phyloP scores from a whole-genome alignment of 495 filamentous ascomycete genomes.

The Gamarada debralockiae region DNA sequence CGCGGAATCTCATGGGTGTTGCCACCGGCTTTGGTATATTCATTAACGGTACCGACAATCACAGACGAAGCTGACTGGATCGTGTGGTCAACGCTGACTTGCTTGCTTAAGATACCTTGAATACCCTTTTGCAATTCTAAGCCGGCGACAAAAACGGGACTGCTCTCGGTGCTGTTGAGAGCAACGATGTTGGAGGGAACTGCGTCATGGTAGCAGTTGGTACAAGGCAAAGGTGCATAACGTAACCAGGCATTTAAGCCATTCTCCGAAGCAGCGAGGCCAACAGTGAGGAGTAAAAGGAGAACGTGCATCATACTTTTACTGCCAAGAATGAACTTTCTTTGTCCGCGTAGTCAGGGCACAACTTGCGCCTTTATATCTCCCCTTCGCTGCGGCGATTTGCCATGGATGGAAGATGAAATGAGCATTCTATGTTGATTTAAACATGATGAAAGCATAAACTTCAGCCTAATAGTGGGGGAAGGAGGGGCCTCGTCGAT shows the following conservation, averaged over 20 bases:
- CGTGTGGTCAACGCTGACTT: conserved; percentile 31
- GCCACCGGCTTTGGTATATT: conserved; percentile 41
- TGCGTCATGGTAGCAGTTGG: conserved; percentile 27
- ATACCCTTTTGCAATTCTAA: conserved; percentile 58
- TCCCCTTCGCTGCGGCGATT: no score
- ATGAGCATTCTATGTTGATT: no score
- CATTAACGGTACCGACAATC: conserved; percentile 53
- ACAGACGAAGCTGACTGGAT: conserved; percentile 33
- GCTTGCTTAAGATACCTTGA: conserved; percentile 45
- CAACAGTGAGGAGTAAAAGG: no score
- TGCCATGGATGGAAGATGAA: no score
- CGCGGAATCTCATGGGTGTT: conserved; percentile 30
- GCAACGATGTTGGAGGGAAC: conserved; percentile 49
- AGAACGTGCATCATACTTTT: no score
- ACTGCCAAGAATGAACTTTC: no score
- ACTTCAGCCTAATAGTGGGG: no score
- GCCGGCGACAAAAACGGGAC: conserved; percentile 55
- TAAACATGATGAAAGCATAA: no score
- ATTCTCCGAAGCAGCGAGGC: conserved; percentile 54
- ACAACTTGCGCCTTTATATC: no score
- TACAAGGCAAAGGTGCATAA: conserved; percentile 51
- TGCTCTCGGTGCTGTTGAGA: conserved; percentile 46
- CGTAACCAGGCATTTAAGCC: conserved; percentile 62
- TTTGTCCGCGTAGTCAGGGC: no score
- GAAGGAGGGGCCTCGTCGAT: no score